A percentile compares a stretch with the other conserved stretches of the same genome.
Conservation (phyloP, 306 rosid genomes). For the Hippophae gyantsensis region DNA sequence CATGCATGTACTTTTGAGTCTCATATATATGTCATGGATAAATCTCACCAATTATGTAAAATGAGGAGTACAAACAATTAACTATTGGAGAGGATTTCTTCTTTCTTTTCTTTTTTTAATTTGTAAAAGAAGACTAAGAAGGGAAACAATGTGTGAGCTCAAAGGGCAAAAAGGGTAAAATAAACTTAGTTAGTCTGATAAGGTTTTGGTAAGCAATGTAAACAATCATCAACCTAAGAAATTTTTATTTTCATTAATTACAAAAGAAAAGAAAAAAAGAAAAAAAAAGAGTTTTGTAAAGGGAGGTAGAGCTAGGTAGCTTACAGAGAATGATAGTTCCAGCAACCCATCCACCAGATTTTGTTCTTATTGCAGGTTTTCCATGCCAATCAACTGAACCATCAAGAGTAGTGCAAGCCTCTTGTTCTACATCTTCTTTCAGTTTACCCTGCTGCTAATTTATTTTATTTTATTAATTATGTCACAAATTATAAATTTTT, state of each 20-base stretch:
- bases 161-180: no score
- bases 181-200: no score
- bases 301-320: constrained; percentile 8
- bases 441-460: constrained; percentile 29
- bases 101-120: neutral
- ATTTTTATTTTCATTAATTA: neutral
- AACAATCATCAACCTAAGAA: neutral
- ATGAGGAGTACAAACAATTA: no score
- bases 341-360: constrained; percentile 89
- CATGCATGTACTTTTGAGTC: no score
- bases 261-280: neutral
- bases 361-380: constrained; percentile 64
- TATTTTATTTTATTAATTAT: neutral
- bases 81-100: constrained; percentile 1
- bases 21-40: no score
- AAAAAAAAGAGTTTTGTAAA: neutral
- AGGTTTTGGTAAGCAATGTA: neutral
- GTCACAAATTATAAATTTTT: neutral
- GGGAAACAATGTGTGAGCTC: neutral
- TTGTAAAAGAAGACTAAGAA: neutral
- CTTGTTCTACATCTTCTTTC: constrained; percentile 51
- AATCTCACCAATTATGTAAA: no score
- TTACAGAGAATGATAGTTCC: constrained; percentile 84
- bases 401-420: constrained; percentile 45
- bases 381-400: constrained; percentile 78